These are phyloP conservation scores for Juncus effusus DNA, from an alignment of 176 grass and related monocot genomes.

Conservation along the genomic window DNA sequence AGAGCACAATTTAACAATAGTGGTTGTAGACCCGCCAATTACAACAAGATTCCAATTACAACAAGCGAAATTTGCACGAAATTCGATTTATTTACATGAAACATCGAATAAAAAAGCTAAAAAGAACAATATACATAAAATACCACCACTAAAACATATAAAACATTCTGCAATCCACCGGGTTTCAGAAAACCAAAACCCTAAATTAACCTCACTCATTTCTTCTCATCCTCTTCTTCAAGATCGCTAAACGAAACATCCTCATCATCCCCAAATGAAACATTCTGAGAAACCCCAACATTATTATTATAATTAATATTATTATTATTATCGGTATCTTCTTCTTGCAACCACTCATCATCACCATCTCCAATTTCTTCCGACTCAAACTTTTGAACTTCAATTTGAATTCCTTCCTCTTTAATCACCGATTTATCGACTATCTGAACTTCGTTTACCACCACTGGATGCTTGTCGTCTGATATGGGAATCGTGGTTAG, in stretches of 20 bases:
- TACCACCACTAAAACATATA: neutral
- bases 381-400: conserved; percentile 39
- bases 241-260: conserved; percentile 89
- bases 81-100: conserved; percentile 18
- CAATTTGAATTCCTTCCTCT: conserved; percentile 33
- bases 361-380: conserved; percentile 33
- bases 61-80: neutral
- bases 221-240: conserved; percentile 59
- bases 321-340: conserved; percentile 21
- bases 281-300: neutral
- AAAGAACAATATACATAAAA: conserved; percentile 16
- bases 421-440: conserved; percentile 36
- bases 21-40: neutral
- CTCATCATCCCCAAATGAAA: conserved; percentile 57
- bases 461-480: conserved; percentile 36
- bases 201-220: conserved; percentile 21
- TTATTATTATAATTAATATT: too few species aligned
- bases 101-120: neutral
- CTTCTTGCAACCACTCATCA: conserved; percentile 81
- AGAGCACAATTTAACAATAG: conserved; percentile 7
- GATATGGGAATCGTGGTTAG: conserved; percentile 7
- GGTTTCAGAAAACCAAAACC: neutral
- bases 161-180: neutral
- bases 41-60: conserved; percentile 9
- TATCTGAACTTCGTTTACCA: conserved; percentile 38